phyloP scores from a whole-genome alignment of 225 moss, liverwort and hornwort genomes.

The Marchantia polymorpha region DNA sequence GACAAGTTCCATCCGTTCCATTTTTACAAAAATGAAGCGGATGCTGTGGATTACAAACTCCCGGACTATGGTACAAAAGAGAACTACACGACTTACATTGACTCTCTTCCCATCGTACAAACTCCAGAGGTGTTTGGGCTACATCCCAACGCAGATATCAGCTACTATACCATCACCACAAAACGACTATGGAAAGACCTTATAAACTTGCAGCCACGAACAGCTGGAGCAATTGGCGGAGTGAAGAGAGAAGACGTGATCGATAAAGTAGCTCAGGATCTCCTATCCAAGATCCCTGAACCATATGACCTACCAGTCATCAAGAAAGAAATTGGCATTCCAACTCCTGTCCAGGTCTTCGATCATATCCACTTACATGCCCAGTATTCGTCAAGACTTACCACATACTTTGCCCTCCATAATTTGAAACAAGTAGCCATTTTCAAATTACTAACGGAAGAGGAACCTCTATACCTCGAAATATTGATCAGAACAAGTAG shows the following conservation, averaged over 20 bases:
- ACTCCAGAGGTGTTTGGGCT: constrained; percentile 87
- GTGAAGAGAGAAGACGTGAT: constrained; percentile 64
- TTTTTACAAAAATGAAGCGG: constrained; percentile 48
- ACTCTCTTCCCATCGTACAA: constrained; percentile 79
- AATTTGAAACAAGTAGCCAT: not conserved
- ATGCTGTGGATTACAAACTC: constrained; percentile 57
- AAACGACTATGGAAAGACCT: constrained; percentile 85
- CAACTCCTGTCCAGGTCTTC: constrained; percentile 71
- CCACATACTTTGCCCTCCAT: not conserved
- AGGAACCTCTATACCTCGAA: too few species aligned
- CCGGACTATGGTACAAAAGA: constrained; percentile 55
- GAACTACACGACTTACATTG: constrained; percentile 53
- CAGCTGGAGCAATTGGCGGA: constrained; percentile 51
- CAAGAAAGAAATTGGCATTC: constrained; percentile 66
- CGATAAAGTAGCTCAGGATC: constrained; percentile 63
- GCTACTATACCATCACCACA: constrained; percentile 78
- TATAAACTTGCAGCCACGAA: constrained; percentile 64
- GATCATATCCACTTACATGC: not conserved
- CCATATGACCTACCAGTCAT: constrained; percentile 75
- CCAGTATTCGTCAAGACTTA: not conserved
- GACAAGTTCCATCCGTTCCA: constrained; percentile 89
- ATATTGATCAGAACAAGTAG: too few species aligned
- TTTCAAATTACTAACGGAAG: not conserved
- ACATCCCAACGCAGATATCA: constrained; percentile 88
- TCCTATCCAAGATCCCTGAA: constrained; percentile 62